Percentiles rank a stretch among this genome's conserved stretches.
These are phyloP conservation scores for Aulographum hederae DNA, from an alignment of 2,329 filamentous ascomycete genomes.

Conservation along the genomic window DNA sequence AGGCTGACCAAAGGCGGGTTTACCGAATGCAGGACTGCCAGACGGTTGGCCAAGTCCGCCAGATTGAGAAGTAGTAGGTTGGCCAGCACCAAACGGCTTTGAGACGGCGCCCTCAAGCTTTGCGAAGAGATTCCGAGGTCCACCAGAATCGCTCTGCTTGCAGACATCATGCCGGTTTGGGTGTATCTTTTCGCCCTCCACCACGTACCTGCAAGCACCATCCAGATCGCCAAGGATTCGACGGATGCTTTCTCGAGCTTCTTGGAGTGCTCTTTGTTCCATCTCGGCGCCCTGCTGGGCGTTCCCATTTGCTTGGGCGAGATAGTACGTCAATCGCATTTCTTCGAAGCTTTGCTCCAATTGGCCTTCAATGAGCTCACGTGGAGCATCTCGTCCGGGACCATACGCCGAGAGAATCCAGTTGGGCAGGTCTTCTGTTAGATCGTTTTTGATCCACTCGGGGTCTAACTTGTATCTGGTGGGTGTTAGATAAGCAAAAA, in stretches of 20 bases:
- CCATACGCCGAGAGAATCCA: slow-evolving; percentile 82
- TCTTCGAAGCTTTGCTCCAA: slow-evolving; percentile 84
- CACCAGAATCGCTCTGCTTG: slow-evolving; percentile 13
- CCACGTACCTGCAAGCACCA: slow-evolving; percentile 53
- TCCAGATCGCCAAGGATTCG: slow-evolving; percentile 49
- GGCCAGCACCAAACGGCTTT: too few species aligned
- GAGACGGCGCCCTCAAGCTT: background rate
- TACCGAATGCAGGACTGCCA: background rate
- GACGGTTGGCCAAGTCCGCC: slow-evolving; percentile 1
- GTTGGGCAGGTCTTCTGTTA: slow-evolving; percentile 52
- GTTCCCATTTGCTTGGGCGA: slow-evolving; percentile 43
- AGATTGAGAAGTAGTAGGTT: too few species aligned
- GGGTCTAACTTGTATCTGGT: slow-evolving; percentile 11
- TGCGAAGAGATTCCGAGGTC: background rate
- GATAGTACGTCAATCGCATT: slow-evolving; percentile 55
- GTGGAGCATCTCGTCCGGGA: slow-evolving; percentile 57
- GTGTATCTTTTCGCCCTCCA: slow-evolving; percentile 47
- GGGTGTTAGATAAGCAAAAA: too few species aligned
- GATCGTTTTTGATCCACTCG: slow-evolving; percentile 29
- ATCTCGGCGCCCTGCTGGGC: slow-evolving; percentile 40
- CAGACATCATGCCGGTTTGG: slow-evolving; percentile 57
- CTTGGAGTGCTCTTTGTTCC: slow-evolving; percentile 39
- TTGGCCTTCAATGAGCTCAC: slow-evolving; percentile 66
- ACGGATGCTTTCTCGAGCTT: slow-evolving; percentile 52
- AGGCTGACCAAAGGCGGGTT: background rate